Evolutionary conservation across 257 asterid species (phyloP).

Genomic region (Solanum lignicaule): DNA sequence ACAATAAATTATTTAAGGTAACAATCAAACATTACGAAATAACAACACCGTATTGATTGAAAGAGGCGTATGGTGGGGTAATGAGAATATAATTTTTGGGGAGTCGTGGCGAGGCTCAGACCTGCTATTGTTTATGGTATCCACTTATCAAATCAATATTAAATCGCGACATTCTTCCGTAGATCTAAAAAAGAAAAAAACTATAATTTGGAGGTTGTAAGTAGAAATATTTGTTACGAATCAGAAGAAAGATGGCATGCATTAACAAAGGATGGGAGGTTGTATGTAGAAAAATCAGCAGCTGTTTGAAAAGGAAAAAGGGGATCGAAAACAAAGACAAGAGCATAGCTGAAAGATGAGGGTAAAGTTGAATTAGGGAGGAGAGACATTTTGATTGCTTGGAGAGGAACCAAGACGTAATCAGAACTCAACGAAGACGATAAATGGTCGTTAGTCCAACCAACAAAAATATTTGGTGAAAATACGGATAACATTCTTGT

Average conservation of each 20-base stretch:
- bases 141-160: too few relatives aligned
- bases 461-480: constrained; percentile 21
- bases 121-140: too few relatives aligned
- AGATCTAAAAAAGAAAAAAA: not conserved
- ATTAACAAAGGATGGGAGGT: not conserved
- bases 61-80: too few relatives aligned
- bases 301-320: not conserved
- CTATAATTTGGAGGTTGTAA: not conserved
- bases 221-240: too few relatives aligned
- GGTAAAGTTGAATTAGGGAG: constrained; percentile 43
- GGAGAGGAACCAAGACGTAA: constrained; percentile 40
- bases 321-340: not conserved
- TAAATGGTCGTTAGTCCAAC: constrained; percentile 20
- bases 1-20: too few relatives aligned
- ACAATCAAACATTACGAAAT: too few relatives aligned
- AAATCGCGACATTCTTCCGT: too few relatives aligned
- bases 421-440: constrained; percentile 33
- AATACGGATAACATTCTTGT: not conserved
- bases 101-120: too few relatives aligned
- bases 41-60: too few relatives aligned
- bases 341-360: constrained; percentile 24
- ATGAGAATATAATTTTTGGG: too few relatives aligned
- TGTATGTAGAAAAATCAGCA: not conserved
- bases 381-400: constrained; percentile 43
- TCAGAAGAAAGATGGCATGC: not conserved